Evolutionary conservation across 495 filamentous ascomycete genomes (phyloP), one percentile per base, ranked within the genome.

Genomic region (Xanthoparmelia taractica): DNA sequence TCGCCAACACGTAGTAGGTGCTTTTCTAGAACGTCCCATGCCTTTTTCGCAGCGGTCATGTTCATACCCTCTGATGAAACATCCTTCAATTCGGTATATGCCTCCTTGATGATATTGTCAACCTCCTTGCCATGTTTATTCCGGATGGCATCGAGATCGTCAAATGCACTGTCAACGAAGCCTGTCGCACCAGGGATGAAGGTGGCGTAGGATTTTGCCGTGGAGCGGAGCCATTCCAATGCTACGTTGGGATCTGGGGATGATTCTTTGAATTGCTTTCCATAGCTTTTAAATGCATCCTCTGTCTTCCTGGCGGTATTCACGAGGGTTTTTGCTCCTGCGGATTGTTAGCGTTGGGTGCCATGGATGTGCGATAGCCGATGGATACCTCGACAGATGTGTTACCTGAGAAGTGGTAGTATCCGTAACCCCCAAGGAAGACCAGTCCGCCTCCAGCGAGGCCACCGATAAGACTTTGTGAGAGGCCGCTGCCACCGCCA

Each of bases 131-230:
- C 75, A 69, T 88, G 84, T 37, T 82, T 80, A 54, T 80, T 69
- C 29, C 79, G 76, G 37, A 89, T 75, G 20, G 75, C 75, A 34
- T 87, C 85, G 18, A 89, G 71, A 63, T 88, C 85, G 38, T 84
- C 73, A 69, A 90, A 89, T 4, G 77, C 79, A 3, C 73, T 72
- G 67, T 88, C 84, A 57, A 87, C 77, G 66, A 84, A 85, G 23
- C 74, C 71, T 15, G 78, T 77, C 6, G 78, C 86, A n/a, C 86
- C 87, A 6, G 87, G 87, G 38, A 90, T 79, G 74, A 84, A 85
- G n/a, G 70, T 74, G 4, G 83, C 82, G 65, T 89, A 89, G 18
- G 80, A 80, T 52, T 80, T 81, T 12, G 79, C 79, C 2, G 84
- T 80, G 47, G 82, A 73, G 63, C 79, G 78, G 60, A 89, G 73